These are phyloP conservation scores for Termitomyces sp. DNA, from an alignment of 768 basidiomycete genomes.

Conservation along the genomic window DNA sequence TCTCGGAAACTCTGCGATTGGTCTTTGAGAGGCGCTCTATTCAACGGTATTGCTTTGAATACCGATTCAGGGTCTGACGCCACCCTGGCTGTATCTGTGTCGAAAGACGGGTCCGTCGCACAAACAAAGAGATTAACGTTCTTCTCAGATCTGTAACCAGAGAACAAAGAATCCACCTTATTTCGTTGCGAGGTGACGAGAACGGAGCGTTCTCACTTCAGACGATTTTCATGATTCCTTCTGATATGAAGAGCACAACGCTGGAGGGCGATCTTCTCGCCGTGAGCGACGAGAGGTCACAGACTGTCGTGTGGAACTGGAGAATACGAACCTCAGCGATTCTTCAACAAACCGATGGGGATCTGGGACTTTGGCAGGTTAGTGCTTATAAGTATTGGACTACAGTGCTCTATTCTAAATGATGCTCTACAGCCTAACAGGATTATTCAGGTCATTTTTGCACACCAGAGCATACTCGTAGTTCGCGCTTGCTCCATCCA, in stretches of 20 bases:
- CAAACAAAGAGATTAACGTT: slow-evolving; percentile 13
- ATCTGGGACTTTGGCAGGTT: slow-evolving; percentile 27
- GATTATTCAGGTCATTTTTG: slow-evolving; percentile 50
- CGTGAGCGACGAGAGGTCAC: slow-evolving; percentile 47
- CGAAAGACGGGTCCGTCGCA: slow-evolving; percentile 41
- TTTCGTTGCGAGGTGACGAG: slow-evolving; percentile 19
- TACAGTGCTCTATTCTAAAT: background rate
- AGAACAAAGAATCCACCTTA: slow-evolving; percentile 27
- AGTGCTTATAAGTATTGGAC: slow-evolving; percentile 13
- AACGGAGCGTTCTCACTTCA: slow-evolving; percentile 23
- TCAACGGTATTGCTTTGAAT: slow-evolving; percentile 52
- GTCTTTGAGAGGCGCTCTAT: slow-evolving; percentile 50
- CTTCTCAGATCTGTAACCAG: slow-evolving; percentile 20
- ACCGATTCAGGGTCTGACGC: slow-evolving; percentile 39
- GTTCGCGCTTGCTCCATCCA: slow-evolving; percentile 57
- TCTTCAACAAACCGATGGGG: slow-evolving; percentile 33
- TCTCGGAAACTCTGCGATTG: slow-evolving; percentile 41
- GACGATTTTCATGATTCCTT: slow-evolving; percentile 30
- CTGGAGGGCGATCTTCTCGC: slow-evolving; percentile 51
- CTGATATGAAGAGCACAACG: slow-evolving; percentile 42
- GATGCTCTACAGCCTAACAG: slow-evolving; percentile 37
- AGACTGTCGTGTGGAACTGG: slow-evolving; percentile 58
- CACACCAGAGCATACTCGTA: slow-evolving; percentile 45
- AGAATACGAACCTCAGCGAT: slow-evolving; percentile 41
- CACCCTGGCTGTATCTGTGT: slow-evolving; percentile 47